Percentiles rank a stretch among this genome's conserved stretches.
Conservation (phyloP, 306 rosid genomes). For the Vigna trinervia region DNA sequence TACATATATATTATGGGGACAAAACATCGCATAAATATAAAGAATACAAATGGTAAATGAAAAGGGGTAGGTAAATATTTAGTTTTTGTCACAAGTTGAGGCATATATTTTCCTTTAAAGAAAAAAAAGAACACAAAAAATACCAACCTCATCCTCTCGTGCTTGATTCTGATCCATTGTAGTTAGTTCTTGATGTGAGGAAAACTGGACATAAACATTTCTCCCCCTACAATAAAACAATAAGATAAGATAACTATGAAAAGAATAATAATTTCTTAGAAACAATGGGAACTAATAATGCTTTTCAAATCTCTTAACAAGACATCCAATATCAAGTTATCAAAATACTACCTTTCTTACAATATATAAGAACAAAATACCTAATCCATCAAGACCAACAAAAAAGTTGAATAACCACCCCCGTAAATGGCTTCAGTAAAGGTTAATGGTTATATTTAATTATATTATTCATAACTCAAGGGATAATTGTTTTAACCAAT, state of each 20-base stretch:
- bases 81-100: conserved; percentile 19
- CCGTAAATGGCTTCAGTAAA: neutral
- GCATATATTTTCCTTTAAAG: conserved; percentile 2
- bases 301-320: conserved; percentile 21
- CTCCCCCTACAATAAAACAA: conserved; percentile 73
- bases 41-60: neutral
- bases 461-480: neutral
- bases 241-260: conserved; percentile 30
- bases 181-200: conserved; percentile 96
- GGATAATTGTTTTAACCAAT: neutral
- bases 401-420: neutral
- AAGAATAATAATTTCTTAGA: conserved; percentile 23
- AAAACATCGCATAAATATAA: conserved; percentile 13
- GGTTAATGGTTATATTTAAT: neutral
- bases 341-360: neutral
- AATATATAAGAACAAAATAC: neutral
- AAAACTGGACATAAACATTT: conserved; percentile 97
- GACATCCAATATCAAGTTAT: conserved; percentile 3
- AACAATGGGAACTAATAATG: conserved; percentile 9
- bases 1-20: neutral
- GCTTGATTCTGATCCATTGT: conserved; percentile 96
- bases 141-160: conserved; percentile 95
- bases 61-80: conserved; percentile 21
- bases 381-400: neutral
- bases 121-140: conserved; percentile 28